Base-by-base conservation (phyloP, 225 moss, liverwort and hornwort genomes). In the Anthoceros angustus region DNA sequence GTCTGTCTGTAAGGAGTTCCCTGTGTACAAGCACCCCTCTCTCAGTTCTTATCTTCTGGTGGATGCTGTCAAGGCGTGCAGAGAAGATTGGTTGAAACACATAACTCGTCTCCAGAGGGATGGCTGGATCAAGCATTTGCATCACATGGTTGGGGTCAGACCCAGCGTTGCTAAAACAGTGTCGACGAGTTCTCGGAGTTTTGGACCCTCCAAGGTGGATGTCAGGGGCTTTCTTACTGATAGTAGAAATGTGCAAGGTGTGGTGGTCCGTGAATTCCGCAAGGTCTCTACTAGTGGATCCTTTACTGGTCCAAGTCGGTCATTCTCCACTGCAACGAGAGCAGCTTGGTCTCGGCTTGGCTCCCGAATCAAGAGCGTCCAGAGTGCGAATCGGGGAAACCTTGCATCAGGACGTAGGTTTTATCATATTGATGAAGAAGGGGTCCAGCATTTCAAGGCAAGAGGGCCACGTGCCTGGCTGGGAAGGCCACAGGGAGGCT, bases 391-490 rank as follows among this genome's bases (percentile, higher is more conserved):
- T 18, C 55, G 16, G 14, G 55, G 68, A 40, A 12, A 39, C 40
- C 64, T 40, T 60, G 49, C 72, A 69, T 41, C 63, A 76, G 72
- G 83, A 70, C 63, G 66, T 70, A 78, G 83, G 66, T 50, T 70
- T 12, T 88, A 88, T 70, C 75, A 89, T 70, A 80, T 85, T 25
- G 91, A 89, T 64, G 64, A 45, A 40, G 70, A 71, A 43, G 98
- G 98, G 4, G 70, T 89, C 18, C 74, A 82, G 72, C 92, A 98
- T 72, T 98, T 98, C 81, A 86, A 79, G 66, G 83, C 77, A 78
- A 77, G 98, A 77, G 98, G 87, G 8, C 81, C 83, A 6, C 15
- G 72, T 16, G 79, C 87, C 25, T 82, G 82, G 84, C 23, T 77
- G 10, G 66, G 77, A 68, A 79, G 78, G 69, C 38, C 69, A 25